Evolutionary conservation across 1,284 basidiomycete genomes (phyloP), one percentile per base, ranked within the genome.

Genomic region (Macrocystidia cucumis): DNA sequence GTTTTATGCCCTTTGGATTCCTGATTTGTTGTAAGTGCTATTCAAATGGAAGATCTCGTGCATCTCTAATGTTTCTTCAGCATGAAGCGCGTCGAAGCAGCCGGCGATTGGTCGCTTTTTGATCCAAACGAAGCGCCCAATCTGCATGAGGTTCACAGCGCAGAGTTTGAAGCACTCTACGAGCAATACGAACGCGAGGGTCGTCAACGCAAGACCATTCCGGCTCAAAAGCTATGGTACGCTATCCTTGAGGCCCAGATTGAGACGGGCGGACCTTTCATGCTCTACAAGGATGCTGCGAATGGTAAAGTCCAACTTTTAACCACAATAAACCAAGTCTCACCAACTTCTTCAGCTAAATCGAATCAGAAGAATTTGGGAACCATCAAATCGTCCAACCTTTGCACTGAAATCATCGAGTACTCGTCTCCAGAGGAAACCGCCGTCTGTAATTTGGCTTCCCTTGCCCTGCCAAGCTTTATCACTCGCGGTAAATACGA

Each of bases 391-490:
- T 96, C 91, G 4, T 98, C 95, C 41, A 98, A 99, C 62, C 69
- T 99, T 29, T 99, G 96, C 70, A 98, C 95, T 8, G 96, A 99
- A 62, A 98, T 99, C 57, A 89, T 99, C 59, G 91, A 99, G 65
- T 98, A 98, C 67, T 95, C 91, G 35, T 78, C 95, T 8, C 93
- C 95, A 1, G 96, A 98, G 41, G 96, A 99, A 65, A 93, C 89
- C 25, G 96, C 96, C 32, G 96, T 99, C 29, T 99, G 96, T 76
- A 99, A 98, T 65, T 77, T 99, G 38, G 96, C 96, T 9, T 98
- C 96, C 6, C 77, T 99, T 44, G 93, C 96, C 4, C 80, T 99
- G 5, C 96, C 96, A 8, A 78, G 83, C 12, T 93, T 84, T 62
- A 81, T 95, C 57, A 65, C 70, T 41, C 69, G 79, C 38, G 78